These are phyloP conservation scores for Halenospora varia DNA, from an alignment of 495 filamentous ascomycete genomes.

Conservation along the genomic window DNA sequence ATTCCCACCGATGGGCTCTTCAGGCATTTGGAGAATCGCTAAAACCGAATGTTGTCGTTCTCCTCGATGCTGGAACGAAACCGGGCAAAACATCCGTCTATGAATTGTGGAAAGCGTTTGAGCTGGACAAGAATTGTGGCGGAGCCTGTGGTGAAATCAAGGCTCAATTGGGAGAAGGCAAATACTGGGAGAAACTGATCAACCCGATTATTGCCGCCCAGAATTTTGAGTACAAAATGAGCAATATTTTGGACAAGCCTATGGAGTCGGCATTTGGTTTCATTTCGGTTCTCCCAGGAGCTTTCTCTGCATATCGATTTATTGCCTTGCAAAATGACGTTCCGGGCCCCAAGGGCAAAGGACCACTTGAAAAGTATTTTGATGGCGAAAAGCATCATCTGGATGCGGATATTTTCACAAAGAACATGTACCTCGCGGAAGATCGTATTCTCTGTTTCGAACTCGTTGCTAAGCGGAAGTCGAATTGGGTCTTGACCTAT, in stretches of 20 bases:
- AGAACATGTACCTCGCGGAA: constrained; percentile 57
- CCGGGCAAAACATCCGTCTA: constrained; percentile 32
- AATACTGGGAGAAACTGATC: constrained; percentile 28
- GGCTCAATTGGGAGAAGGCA: constrained; percentile 35
- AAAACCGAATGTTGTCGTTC: constrained; percentile 34
- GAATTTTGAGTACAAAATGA: constrained; percentile 42
- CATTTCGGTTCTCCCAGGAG: constrained; percentile 37
- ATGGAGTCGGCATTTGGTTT: constrained; percentile 38
- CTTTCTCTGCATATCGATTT: constrained; percentile 38
- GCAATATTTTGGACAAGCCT: constrained; percentile 38
- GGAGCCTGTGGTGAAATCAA: constrained; percentile 40
- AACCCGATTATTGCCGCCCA: constrained; percentile 36
- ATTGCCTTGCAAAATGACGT: constrained; percentile 27
- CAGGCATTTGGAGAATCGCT: constrained; percentile 36
- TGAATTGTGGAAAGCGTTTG: constrained; percentile 36
- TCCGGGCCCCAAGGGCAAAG: constrained; percentile 29
- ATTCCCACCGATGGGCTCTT: constrained; percentile 39
- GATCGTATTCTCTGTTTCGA: constrained; percentile 99
- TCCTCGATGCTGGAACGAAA: constrained; percentile 37
- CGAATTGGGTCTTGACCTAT: constrained; percentile 94
- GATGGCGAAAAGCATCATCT: constrained; percentile 35
- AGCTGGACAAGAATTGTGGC: constrained; percentile 34
- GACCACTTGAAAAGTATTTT: constrained; percentile 38
- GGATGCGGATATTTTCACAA: constrained; percentile 38
- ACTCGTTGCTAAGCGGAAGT: constrained; percentile 87